Evolutionary conservation across 805 yeast species (phyloP).

Genomic region (Alloascoidea hylecoeti): DNA sequence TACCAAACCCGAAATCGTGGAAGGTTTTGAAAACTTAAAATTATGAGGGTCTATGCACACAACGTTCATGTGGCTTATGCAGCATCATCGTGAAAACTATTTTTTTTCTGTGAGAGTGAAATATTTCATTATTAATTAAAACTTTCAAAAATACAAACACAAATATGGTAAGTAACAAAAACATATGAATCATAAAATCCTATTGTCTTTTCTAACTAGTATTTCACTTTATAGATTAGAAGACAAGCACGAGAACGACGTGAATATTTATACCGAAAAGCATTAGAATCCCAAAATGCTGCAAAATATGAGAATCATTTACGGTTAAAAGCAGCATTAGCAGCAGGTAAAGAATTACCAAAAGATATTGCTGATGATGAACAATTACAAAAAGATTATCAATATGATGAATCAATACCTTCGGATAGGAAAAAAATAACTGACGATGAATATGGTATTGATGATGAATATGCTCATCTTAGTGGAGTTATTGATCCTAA

Average conservation of each 20-base stretch:
- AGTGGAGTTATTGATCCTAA: conserved; percentile 88
- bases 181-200: too few species aligned
- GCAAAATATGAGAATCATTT: conserved; percentile 76
- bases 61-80: too few species aligned
- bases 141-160: too few species aligned
- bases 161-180: too few species aligned
- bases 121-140: too few species aligned
- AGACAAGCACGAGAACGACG: conserved; percentile 94
- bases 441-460: conserved; percentile 34
- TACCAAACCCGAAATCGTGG: too few species aligned
- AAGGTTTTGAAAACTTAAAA: too few species aligned
- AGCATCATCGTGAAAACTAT: too few species aligned
- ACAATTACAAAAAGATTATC: conserved; percentile 63
- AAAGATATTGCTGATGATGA: conserved; percentile 85
- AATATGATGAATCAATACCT: conserved; percentile 66
- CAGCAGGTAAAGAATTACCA: conserved; percentile 81
- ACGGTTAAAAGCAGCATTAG: conserved; percentile 74
- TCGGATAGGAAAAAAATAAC: conserved; percentile 18
- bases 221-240: conserved; percentile 52
- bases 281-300: conserved; percentile 83
- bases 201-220: too few species aligned
- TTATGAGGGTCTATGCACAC: too few species aligned
- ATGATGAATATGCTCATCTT: conserved; percentile 82
- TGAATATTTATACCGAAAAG: conserved; percentile 81
- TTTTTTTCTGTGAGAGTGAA: too few species aligned